Conservation (phyloP, 192 early-diverging fungal species). For the Backusella sp. region DNA sequence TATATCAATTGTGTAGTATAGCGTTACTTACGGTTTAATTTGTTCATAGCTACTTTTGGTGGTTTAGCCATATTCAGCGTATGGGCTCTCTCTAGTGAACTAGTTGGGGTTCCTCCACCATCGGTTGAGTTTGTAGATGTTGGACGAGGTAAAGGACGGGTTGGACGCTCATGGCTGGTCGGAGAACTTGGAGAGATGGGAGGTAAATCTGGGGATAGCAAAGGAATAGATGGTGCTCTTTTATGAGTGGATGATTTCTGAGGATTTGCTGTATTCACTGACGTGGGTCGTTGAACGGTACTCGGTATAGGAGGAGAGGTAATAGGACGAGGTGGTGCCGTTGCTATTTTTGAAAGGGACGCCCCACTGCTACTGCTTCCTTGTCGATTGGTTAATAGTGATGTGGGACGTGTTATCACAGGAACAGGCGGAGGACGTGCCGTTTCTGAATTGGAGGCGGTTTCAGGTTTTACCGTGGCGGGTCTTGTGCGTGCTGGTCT, state of each 20-base stretch:
- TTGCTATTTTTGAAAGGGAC: not conserved
- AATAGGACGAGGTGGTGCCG: not conserved
- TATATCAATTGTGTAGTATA: not conserved
- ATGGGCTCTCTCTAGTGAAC: not conserved
- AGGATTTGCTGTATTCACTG: not conserved
- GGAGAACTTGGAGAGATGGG: slow-evolving; percentile 10
- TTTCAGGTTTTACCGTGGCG: slow-evolving; percentile 23
- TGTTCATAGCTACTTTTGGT: slow-evolving; percentile 9
- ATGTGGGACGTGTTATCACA: slow-evolving; percentile 29
- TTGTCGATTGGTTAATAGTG: slow-evolving; percentile 10
- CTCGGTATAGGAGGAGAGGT: slow-evolving; percentile 4
- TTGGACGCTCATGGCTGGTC: slow-evolving; percentile 13
- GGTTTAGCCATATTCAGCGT: slow-evolving; percentile 2
- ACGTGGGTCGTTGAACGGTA: not conserved
- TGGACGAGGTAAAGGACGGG: slow-evolving; percentile 26
- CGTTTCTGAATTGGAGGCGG: not conserved
- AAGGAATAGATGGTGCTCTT: slow-evolving; percentile 21
- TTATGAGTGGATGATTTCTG: not conserved
- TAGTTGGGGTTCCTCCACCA: not conserved
- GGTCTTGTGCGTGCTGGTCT: slow-evolving; percentile 27
- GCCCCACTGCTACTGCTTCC: not conserved
- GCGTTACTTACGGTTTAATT: not conserved
- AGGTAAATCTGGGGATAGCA: slow-evolving; percentile 25
- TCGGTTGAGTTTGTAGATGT: not conserved
- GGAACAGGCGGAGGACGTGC: slow-evolving; percentile 29